A percentile compares a stretch with the other conserved stretches of the same genome.
phyloP scores from a whole-genome alignment of 352 stramenopile genomes.

The Globisporangium cylindrosporum region DNA sequence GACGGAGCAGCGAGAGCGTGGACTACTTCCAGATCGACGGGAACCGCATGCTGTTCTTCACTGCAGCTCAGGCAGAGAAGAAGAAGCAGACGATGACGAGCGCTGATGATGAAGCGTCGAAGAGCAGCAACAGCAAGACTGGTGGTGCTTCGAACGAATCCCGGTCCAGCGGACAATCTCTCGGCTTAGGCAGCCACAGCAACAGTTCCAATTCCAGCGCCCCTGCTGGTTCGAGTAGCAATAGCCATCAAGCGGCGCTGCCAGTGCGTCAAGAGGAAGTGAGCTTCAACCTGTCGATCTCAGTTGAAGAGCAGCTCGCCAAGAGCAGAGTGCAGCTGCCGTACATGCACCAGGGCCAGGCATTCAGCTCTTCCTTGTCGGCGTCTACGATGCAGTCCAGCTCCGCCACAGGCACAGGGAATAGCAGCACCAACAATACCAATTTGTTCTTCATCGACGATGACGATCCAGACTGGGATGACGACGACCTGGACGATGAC shows the following conservation, averaged over 20 bases:
- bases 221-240: not conserved
- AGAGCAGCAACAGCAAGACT: not conserved
- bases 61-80: conserved; percentile 3
- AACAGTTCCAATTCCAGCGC: not conserved
- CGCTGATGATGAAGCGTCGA: not conserved
- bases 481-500: conserved; percentile 59
- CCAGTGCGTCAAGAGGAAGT: conserved; percentile 56
- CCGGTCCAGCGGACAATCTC: not conserved
- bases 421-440: conserved; percentile 20
- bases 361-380: not conserved
- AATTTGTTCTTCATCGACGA: conserved; percentile 77
- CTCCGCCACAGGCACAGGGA: not conserved
- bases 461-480: conserved; percentile 75
- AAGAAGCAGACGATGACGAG: not conserved
- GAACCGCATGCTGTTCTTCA: conserved; percentile 27
- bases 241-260: conserved; percentile 24
- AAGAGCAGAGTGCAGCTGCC: conserved; percentile 67
- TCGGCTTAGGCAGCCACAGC: not conserved
- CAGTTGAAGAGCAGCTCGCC: conserved; percentile 43
- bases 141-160: not conserved
- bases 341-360: conserved; percentile 62
- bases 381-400: not conserved
- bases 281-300: conserved; percentile 75
- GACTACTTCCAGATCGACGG: conserved; percentile 53
- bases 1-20: conserved; percentile 56